Evolutionary conservation across 2,329 filamentous ascomycete genomes (phyloP).

Genomic region (Aureobasidium melanogenum): DNA sequence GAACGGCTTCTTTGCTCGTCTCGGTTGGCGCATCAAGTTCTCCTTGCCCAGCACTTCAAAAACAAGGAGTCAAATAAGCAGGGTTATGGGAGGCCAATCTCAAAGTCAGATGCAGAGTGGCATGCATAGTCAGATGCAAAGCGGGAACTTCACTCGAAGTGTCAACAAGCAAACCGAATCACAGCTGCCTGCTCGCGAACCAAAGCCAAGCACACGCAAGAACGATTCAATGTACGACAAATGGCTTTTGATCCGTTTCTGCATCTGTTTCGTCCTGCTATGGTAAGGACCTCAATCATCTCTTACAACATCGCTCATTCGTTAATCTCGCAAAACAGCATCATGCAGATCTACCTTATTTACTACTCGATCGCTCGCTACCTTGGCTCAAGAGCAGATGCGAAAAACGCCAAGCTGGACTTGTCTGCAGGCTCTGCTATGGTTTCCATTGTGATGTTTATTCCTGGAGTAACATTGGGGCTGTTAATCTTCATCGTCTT

Average conservation of each 20-base stretch:
- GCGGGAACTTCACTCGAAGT: neutral
- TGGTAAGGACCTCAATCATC: neutral
- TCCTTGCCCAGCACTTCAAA: slow-evolving; percentile 1
- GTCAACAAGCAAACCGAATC: neutral
- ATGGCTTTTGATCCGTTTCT: slow-evolving; percentile 17
- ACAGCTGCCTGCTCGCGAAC: neutral
- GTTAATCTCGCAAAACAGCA: neutral
- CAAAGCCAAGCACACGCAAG: neutral
- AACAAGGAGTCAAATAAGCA: neutral
- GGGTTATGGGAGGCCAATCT: neutral
- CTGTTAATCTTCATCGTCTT: slow-evolving; percentile 7
- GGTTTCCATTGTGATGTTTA: slow-evolving; percentile 11
- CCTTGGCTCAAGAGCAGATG: neutral
- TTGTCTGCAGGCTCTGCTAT: slow-evolving; percentile 9
- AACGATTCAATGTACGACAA: slow-evolving; percentile 6
- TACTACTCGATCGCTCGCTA: slow-evolving; percentile 11
- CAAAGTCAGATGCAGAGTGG: neutral
- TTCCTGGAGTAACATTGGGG: slow-evolving; percentile 4
- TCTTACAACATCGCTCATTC: neutral
- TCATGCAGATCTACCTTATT: slow-evolving; percentile 15
- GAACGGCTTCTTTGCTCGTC: neutral
- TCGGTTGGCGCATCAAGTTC: slow-evolving; percentile 7
- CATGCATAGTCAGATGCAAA: neutral
- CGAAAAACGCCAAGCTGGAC: slow-evolving; percentile 9
- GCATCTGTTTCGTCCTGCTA: slow-evolving; percentile 14